phyloP scores from a whole-genome alignment of 2,329 filamentous ascomycete species.

The Xylariaceae sp. region DNA sequence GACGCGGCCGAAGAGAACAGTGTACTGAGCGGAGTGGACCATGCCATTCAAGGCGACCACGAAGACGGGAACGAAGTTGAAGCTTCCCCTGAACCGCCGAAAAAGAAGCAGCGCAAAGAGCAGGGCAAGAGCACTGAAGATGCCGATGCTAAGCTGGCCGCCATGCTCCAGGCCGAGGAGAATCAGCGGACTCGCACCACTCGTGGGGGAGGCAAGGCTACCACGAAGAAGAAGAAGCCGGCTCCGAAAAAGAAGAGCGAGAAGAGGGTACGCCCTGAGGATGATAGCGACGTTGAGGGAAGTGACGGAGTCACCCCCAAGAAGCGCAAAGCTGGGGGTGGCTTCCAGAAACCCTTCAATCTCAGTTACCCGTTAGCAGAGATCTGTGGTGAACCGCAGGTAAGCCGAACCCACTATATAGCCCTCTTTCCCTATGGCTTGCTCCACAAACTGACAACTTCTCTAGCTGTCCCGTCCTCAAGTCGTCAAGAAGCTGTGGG shows the following conservation, averaged over 20 bases:
- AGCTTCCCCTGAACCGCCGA: constrained; percentile 43
- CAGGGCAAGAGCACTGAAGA: constrained; percentile 60
- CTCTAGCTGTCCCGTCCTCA: constrained; percentile 81
- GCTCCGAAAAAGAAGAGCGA: constrained; percentile 65
- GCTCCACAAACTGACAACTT: constrained; percentile 3
- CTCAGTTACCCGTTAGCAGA: constrained; percentile 65
- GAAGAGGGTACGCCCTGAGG: constrained; percentile 69
- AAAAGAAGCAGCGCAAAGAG: constrained; percentile 60
- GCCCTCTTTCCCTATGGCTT: no score
- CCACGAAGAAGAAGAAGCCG: constrained; percentile 60
- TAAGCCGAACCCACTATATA: constrained; percentile 39
- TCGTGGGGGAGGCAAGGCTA: constrained; percentile 59
- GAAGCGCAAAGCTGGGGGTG: constrained; percentile 80
- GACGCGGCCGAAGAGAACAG: constrained; percentile 18
- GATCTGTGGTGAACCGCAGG: constrained; percentile 63
- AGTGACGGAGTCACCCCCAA: constrained; percentile 52
- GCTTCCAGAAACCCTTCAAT: constrained; percentile 83
- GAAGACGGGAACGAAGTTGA: constrained; percentile 39
- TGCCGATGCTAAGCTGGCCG: constrained; percentile 81
- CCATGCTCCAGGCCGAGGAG: constrained; percentile 86
- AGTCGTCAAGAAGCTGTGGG: constrained; percentile 94
- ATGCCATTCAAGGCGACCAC: constrained; percentile 28
- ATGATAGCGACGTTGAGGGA: constrained; percentile 71
- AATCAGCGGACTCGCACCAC: constrained; percentile 72
- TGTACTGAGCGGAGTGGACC: constrained; percentile 25